Evolutionary conservation across 2,329 filamentous ascomycete genomes (phyloP).

Genomic region (Fusarium sp.): DNA sequence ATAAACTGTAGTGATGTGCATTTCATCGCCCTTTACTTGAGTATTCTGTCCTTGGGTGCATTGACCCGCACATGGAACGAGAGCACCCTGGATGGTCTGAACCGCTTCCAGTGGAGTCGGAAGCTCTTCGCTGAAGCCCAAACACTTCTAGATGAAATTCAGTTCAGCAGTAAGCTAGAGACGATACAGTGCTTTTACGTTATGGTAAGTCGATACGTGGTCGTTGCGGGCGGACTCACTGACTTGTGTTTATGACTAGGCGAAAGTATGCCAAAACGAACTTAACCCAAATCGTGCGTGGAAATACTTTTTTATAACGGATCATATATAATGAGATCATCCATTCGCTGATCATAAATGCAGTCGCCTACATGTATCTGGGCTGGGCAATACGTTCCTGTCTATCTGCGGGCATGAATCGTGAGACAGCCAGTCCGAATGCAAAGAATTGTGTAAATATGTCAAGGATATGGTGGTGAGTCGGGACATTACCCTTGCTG

Average conservation of each 20-base stretch:
- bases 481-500: background rate
- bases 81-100: background rate
- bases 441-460: background rate
- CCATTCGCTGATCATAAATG: background rate
- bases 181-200: conserved; percentile 8
- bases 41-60: conserved; percentile 8
- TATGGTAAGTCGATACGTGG: background rate
- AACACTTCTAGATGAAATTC: conserved; percentile 1
- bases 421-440: conserved; percentile 2
- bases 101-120: conserved; percentile 3
- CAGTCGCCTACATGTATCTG: conserved; percentile 18
- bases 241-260: background rate
- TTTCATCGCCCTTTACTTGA: conserved; percentile 11
- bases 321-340: background rate
- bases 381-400: conserved; percentile 13
- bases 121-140: conserved; percentile 6
- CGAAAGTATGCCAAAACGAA: conserved; percentile 19
- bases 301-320: background rate
- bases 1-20: background rate
- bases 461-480: conserved; percentile 19
- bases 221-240: background rate
- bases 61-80: conserved; percentile 6
- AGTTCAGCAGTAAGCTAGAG: conserved; percentile 10
- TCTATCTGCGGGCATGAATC: conserved; percentile 9
- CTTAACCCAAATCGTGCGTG: conserved; percentile 13